Evolutionary conservation across 116 monocot genomes (phyloP).

Genomic region (Posidonia oceanica): DNA sequence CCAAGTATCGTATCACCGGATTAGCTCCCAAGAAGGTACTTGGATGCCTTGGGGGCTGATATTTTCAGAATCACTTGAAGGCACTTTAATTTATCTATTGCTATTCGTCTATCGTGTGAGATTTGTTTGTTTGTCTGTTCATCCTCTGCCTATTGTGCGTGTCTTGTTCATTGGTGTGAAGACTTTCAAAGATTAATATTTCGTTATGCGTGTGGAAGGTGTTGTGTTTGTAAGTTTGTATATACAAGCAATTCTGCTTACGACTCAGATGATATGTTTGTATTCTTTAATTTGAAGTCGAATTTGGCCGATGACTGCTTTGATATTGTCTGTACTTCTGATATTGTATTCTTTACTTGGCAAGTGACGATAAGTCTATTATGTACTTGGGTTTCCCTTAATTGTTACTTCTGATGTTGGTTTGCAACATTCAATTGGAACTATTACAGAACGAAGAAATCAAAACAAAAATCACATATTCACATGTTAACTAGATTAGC

Average conservation of each 20-base stretch:
- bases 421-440: too few species aligned
- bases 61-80: background rate
- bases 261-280: background rate
- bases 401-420: background rate
- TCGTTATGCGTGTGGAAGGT: background rate
- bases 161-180: background rate
- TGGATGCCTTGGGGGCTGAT: slow-evolving; percentile 23
- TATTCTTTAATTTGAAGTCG: background rate
- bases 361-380: background rate
- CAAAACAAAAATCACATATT: too few species aligned
- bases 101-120: background rate
- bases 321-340: too few species aligned
- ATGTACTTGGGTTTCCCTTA: background rate
- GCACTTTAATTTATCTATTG: background rate
- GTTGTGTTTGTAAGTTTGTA: background rate
- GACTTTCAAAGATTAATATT: background rate
- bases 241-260: background rate
- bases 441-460: too few species aligned
- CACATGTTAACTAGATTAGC: too few species aligned
- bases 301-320: background rate
- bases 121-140: background rate
- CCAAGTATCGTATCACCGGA: slow-evolving; percentile 35
- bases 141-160: background rate
- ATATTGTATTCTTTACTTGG: background rate
- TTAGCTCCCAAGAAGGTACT: slow-evolving; percentile 29